Evolutionary conservation across 805 yeast species (phyloP), one percentile per base, ranked within the genome.

Genomic region (Blastobotrys muscicola): DNA sequence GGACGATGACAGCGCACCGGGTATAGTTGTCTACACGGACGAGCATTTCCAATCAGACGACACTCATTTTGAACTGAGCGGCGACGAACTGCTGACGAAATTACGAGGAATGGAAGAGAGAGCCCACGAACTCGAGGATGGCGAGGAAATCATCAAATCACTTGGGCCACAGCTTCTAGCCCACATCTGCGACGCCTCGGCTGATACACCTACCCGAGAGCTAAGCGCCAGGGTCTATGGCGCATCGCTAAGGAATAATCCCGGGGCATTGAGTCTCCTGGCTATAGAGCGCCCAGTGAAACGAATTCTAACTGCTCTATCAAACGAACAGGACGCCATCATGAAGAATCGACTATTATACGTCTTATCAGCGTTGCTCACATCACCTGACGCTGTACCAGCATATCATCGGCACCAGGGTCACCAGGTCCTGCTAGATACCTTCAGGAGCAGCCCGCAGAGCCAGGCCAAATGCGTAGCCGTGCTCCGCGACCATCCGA

Each of bases 191-290:
- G 43, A 48, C 30, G 6, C 26, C 33, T 44, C 20, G 44, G 44
- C 37, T 66, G 16, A 4, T 11, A 35, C 14, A 30, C 41, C 34
- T 12, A 40, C 43, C 8, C 51, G 70, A 45, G 92, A 85, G 45
- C 53, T 72, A 36, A 59, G 78, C 1, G 72, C 77, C 10, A 67
- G 86, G 47, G 67, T 82, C 26, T 65, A 87, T 45, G 80, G 83
- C 0, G 70, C 85, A 4, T 62, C 89, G 3, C 60, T 86, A 37
- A 70, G 95, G 53, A 86, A 86, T 58, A 87, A 87, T 56, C 78
- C 76, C 2, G 74, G 72, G 2, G 86, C 87, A 0, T 53, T 53
- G 4, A 29, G 45, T 29, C 29, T 26, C 4, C 40, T 51, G 15
- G 29, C 43, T 20, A 35, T 20, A 8, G 35, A 42, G 8, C 44